Evolutionary conservation across 768 basidiomycete species (phyloP).

Genomic region (Cystobasidium tubakii): DNA sequence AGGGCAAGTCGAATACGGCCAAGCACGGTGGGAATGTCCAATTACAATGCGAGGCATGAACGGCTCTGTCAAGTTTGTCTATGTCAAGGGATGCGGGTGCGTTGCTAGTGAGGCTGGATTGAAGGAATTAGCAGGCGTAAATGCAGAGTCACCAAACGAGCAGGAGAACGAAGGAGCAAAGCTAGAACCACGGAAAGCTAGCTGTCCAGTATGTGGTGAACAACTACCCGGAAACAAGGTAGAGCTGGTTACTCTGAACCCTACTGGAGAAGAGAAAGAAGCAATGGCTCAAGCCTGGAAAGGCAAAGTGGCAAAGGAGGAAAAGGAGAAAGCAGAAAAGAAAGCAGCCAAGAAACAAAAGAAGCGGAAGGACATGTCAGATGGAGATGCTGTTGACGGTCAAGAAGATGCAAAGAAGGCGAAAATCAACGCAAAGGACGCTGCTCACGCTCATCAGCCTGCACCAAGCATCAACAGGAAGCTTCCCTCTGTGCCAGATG

Average conservation of each 20-base stretch:
- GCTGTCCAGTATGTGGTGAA: slow-evolving; percentile 44
- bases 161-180: slow-evolving; percentile 42
- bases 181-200: slow-evolving; percentile 47
- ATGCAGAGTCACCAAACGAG: slow-evolving; percentile 40
- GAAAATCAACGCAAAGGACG: slow-evolving; percentile 42
- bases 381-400: slow-evolving; percentile 44
- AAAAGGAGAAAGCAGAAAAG: slow-evolving; percentile 36
- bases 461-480: slow-evolving; percentile 33
- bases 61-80: slow-evolving; percentile 79
- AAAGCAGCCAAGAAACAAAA: slow-evolving; percentile 38
- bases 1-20: slow-evolving; percentile 48
- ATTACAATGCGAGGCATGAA: slow-evolving; percentile 92
- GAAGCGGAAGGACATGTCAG: slow-evolving; percentile 58
- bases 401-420: slow-evolving; percentile 45
- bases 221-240: slow-evolving; percentile 60
- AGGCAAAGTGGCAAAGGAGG: slow-evolving; percentile 36
- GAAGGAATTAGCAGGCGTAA: slow-evolving; percentile 55
- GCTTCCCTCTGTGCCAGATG: slow-evolving; percentile 39
- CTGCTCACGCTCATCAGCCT: slow-evolving; percentile 31
- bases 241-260: slow-evolving; percentile 61
- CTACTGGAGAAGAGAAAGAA: slow-evolving; percentile 26
- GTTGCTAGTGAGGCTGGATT: slow-evolving; percentile 82
- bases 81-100: slow-evolving; percentile 77
- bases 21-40: slow-evolving; percentile 79
- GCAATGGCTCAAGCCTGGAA: slow-evolving; percentile 19